Percentiles rank a stretch among this genome's conserved stretches.
Evolutionary conservation across 306 rosid genomes (phyloP).

Genomic region (Medicago truncatula): MtrunA17r5.0-ANR NC_053048.1:37467001-37467500

Average conservation of each 20-base stretch:
- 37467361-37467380: too few relatives aligned
- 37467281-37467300: not conserved
- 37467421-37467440: too few relatives aligned
- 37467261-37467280: not conserved
- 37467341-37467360: too few relatives aligned
- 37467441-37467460: too few relatives aligned
- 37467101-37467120: not conserved
- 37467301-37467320: not conserved
- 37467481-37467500: too few relatives aligned
- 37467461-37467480: too few relatives aligned
- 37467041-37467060: not conserved
- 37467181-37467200: not conserved
- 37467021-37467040: not conserved
- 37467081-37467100: not conserved
- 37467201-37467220: conserved; percentile 2
- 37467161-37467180: not conserved
- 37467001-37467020: not conserved
- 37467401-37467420: too few relatives aligned
- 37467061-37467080: not conserved
- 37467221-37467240: not conserved
- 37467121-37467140: not conserved
- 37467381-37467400: too few relatives aligned
- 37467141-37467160: conserved; percentile 1
- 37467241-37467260: conserved; percentile 1
- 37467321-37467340: not conserved